These are phyloP conservation scores for Kuraishia cidri DNA, from an alignment of 805 yeast genomes.

Conservation along the genomic window DNA sequence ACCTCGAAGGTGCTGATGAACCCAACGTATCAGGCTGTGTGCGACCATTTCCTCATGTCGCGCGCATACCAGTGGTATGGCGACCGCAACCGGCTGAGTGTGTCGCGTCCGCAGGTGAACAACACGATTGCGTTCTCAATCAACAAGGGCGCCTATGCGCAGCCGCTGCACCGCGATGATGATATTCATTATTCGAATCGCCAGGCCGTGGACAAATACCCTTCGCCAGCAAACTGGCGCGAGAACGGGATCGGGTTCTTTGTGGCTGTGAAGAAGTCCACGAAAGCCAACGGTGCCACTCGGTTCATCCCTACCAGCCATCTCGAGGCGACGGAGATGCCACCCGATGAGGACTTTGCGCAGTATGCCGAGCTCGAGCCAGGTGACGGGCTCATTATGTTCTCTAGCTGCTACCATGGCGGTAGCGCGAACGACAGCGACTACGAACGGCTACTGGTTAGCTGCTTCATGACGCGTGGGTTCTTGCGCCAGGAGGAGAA, in stretches of 20 bases:
- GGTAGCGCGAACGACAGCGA: constrained; percentile 15
- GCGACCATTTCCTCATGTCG: constrained; percentile 4
- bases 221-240: constrained; percentile 6
- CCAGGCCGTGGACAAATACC: constrained; percentile 8
- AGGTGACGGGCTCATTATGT: constrained; percentile 17
- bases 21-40: constrained; percentile 2
- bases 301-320: constrained; percentile 21
- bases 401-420: constrained; percentile 17
- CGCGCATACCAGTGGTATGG: constrained; percentile 5
- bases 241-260: constrained; percentile 15
- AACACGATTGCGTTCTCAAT: constrained; percentile 16
- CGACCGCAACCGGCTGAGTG: constrained; percentile 8
- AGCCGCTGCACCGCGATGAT: constrained; percentile 19
- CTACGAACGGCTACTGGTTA: constrained; percentile 12
- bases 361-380: constrained; percentile 14
- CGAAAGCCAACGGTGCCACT: constrained; percentile 21
- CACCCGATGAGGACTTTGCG: constrained; percentile 14
- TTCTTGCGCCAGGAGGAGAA: constrained; percentile 18
- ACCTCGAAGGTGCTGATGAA: constrained; percentile 2
- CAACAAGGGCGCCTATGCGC: constrained; percentile 18
- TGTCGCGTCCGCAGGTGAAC: constrained; percentile 13
- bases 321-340: constrained; percentile 16
- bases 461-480: constrained; percentile 15
- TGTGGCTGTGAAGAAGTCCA: constrained; percentile 15
- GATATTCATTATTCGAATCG: constrained; percentile 17